These are phyloP conservation scores for Yamadazyma diddensiae DNA, from an alignment of 1,139 yeast genomes.

Conservation along the genomic window DNA sequence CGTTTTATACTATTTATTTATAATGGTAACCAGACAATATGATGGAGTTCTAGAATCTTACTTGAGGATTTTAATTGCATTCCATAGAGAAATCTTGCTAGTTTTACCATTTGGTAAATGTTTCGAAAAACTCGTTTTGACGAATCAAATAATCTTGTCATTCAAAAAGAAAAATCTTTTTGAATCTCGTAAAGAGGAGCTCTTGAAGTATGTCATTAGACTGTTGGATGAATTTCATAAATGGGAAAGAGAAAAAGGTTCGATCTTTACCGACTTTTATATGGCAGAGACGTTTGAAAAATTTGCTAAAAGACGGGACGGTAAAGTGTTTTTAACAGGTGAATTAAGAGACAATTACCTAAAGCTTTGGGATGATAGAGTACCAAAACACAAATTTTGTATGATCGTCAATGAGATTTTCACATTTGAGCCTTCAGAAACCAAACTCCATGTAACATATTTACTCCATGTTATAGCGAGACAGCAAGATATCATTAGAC, in stretches of 20 bases:
- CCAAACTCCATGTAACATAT: not conserved
- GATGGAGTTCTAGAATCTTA: not conserved
- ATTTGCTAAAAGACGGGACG: too few species aligned
- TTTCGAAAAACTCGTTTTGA: not conserved
- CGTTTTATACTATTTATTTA: too few species aligned
- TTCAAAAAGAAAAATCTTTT: not conserved
- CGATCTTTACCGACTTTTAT: too few species aligned
- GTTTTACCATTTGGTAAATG: not conserved
- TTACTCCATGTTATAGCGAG: too few species aligned
- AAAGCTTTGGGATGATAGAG: not conserved
- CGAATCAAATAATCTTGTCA: not conserved
- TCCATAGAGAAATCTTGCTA: not conserved
- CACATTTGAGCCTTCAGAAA: not conserved
- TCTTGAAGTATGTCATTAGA: not conserved
- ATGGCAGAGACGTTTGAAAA: too few species aligned
- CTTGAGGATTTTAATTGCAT: not conserved
- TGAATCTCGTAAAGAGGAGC: not conserved
- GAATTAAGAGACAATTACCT: too few species aligned
- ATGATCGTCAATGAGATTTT: not conserved
- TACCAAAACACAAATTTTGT: not conserved
- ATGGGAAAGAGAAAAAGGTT: not conserved
- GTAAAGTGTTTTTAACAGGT: too few species aligned
- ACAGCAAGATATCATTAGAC: constrained; percentile 10
- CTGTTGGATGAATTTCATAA: not conserved
- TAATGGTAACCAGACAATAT: not conserved